A percentile compares a stretch with the other conserved stretches of the same genome.
Conservation (phyloP, 2,329 filamentous ascomycete genomes). For the Monilinia aucupariae region DNA sequence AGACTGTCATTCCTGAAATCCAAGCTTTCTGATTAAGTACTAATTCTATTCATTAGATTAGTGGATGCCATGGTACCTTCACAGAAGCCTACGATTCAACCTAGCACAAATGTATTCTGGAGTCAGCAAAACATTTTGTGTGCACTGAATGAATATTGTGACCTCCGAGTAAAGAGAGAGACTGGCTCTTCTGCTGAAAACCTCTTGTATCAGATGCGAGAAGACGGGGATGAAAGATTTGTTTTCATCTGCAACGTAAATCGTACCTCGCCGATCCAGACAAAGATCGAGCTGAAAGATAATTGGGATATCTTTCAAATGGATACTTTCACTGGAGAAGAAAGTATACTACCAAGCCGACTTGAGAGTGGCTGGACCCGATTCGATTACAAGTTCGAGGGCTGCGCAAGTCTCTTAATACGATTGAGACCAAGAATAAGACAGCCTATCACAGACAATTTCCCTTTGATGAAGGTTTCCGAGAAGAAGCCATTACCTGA, state of each 20-base stretch:
- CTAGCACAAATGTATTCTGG: slow-evolving; percentile 25
- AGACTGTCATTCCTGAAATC: neutral
- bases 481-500: neutral
- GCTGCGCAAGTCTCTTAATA: slow-evolving; percentile 33
- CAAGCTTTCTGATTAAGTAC: neutral
- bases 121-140: slow-evolving; percentile 24
- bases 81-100: slow-evolving; percentile 18
- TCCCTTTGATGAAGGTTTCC: neutral
- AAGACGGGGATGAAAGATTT: slow-evolving; percentile 31
- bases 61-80: slow-evolving; percentile 15
- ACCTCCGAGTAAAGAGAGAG: slow-evolving; percentile 25
- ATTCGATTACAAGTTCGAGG: slow-evolving; percentile 31
- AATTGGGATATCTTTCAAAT: slow-evolving; percentile 30
- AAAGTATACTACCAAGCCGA: slow-evolving; percentile 11
- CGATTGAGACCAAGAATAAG: slow-evolving; percentile 21
- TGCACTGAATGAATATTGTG: slow-evolving; percentile 27
- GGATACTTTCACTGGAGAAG: slow-evolving; percentile 31
- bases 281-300: slow-evolving; percentile 29
- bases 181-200: slow-evolving; percentile 18
- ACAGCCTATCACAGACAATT: neutral
- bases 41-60: neutral
- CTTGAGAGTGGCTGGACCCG: slow-evolving; percentile 25
- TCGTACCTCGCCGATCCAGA: slow-evolving; percentile 23
- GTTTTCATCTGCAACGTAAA: slow-evolving; percentile 36
- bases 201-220: slow-evolving; percentile 34